These are phyloP conservation scores for Coriaria nepalensis DNA, from an alignment of 306 rosid species.

Conservation along the genomic window DNA sequence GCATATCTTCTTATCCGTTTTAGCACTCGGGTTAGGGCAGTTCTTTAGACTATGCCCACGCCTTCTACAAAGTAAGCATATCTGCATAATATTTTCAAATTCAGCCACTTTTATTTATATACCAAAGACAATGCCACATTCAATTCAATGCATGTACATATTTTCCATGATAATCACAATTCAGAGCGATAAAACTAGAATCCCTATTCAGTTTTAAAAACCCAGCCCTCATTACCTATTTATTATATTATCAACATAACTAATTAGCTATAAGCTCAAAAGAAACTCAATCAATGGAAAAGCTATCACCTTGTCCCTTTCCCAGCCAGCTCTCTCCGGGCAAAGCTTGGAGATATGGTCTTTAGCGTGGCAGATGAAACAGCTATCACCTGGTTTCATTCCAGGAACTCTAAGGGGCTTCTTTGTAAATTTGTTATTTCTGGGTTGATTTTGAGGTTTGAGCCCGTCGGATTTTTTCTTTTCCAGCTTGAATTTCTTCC, in stretches of 20 bases:
- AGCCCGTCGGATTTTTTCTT: constrained; percentile 22
- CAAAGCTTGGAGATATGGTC: constrained; percentile 83
- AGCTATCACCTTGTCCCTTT: constrained; percentile 42
- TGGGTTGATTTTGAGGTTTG: constrained; percentile 16
- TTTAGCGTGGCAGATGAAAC: constrained; percentile 59
- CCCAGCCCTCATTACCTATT: too few relatives aligned
- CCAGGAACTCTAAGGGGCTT: constrained; percentile 89
- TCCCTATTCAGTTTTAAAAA: too few relatives aligned
- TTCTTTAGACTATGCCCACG: constrained; percentile 82
- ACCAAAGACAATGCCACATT: constrained; percentile 1
- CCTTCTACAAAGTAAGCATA: constrained; percentile 70
- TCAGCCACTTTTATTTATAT: background rate
- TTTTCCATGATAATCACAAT: too few relatives aligned
- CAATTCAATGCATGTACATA: background rate
- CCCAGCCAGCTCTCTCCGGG: constrained; percentile 60
- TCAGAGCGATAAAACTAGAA: too few relatives aligned
- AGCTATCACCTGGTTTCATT: constrained; percentile 85
- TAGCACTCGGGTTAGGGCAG: constrained; percentile 48
- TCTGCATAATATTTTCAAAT: constrained; percentile 27
- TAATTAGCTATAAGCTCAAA: background rate
- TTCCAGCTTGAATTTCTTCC: constrained; percentile 26
- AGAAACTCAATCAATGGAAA: background rate
- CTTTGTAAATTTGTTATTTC: constrained; percentile 21
- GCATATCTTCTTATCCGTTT: constrained; percentile 37
- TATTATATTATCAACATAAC: background rate